Conservation (phyloP, 208 protist species). For the Leishmania tarentolae region DNA sequence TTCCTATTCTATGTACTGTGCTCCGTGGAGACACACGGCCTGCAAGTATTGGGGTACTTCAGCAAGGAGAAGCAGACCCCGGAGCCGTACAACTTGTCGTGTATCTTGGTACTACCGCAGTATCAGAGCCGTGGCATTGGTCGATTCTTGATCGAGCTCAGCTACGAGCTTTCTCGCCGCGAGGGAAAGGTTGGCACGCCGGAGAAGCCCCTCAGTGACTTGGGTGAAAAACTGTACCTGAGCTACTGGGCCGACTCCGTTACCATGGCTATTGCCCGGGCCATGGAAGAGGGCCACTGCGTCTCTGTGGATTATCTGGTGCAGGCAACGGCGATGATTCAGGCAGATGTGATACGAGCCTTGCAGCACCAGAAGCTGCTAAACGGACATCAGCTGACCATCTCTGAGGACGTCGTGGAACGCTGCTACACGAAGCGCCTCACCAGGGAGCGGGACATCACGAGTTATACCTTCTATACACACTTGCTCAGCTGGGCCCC, state of each 20-base stretch:
- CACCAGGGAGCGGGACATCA: conserved; percentile 64
- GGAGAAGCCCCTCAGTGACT: conserved; percentile 99
- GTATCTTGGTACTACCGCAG: conserved; percentile 98
- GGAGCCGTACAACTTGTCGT: conserved; percentile 98
- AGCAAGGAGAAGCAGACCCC: conserved; percentile 98
- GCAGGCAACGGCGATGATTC: conserved; percentile 77
- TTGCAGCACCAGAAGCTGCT: conserved; percentile 70
- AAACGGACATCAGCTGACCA: conserved; percentile 66
- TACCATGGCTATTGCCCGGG: conserved; percentile 73
- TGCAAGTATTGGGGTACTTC: conserved; percentile 98
- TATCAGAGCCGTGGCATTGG: conserved; percentile 97
- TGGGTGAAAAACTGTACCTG: conserved; percentile 95
- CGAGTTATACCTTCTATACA: conserved; percentile 84
- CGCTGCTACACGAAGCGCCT: conserved; percentile 74
- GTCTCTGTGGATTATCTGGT: conserved; percentile 82
- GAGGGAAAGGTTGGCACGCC: conserved; percentile 97
- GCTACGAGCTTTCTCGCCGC: conserved; percentile 97
- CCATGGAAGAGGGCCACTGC: conserved; percentile 78
- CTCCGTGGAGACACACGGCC: conserved; percentile 92
- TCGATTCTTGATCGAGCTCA: conserved; percentile 98
- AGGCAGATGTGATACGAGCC: conserved; percentile 74
- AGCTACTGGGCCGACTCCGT: conserved; percentile 94
- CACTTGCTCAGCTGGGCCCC: conserved; percentile 88
- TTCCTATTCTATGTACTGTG: conserved; percentile 99
- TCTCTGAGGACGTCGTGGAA: conserved; percentile 81